Conservation (phyloP, 148 eudicot species). For the Vaccinium darrowii region DNA sequence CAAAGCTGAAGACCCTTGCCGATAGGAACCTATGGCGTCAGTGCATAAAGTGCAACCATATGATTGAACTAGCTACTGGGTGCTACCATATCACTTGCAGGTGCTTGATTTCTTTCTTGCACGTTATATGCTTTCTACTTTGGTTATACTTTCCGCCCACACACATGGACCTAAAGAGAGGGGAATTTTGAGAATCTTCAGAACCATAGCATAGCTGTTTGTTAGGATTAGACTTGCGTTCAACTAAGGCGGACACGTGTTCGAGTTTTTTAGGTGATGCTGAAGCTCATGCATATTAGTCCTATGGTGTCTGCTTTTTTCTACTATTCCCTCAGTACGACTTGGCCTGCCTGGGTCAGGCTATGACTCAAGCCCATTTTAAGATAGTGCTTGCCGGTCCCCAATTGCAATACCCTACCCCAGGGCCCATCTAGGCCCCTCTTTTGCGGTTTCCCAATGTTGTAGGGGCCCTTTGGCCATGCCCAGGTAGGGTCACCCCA, state of each 20-base stretch:
- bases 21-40: slow-evolving; percentile 65
- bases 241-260: neutral
- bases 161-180: neutral
- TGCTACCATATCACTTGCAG: slow-evolving; percentile 96
- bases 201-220: neutral
- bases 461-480: neutral
- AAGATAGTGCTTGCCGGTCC: neutral
- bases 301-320: neutral
- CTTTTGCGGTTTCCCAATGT: neutral
- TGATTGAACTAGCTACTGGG: slow-evolving; percentile 76
- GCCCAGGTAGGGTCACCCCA: neutral
- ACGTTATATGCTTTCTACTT: neutral
- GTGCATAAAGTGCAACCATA: slow-evolving; percentile 73
- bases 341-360: neutral
- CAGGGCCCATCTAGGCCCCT: neutral
- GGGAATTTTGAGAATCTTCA: neutral
- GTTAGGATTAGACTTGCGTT: neutral
- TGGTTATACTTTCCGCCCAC: neutral
- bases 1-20: slow-evolving; percentile 57
- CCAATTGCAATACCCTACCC: neutral
- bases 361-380: neutral
- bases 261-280: neutral
- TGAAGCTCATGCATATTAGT: neutral
- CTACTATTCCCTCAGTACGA: neutral
- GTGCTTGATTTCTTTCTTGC: slow-evolving; percentile 25